Evolutionary conservation across 441 rosid genomes (phyloP).

Genomic region (Erodium chrysanthum): DNA sequence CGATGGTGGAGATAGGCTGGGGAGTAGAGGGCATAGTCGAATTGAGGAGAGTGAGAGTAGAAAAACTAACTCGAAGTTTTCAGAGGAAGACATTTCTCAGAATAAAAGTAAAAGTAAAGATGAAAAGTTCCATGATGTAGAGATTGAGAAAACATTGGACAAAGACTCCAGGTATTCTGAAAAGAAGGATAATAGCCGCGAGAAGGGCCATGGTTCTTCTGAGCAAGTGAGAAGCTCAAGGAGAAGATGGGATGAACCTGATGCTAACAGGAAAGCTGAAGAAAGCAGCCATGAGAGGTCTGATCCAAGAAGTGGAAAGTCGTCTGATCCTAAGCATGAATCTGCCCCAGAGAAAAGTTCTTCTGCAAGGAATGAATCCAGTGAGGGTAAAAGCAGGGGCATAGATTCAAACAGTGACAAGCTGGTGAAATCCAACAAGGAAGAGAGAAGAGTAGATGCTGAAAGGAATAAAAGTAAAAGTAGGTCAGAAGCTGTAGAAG

Average conservation of each 20-base stretch:
- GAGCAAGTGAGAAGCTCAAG: constrained; percentile 54
- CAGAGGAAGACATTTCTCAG: constrained; percentile 43
- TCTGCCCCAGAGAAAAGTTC: constrained; percentile 38
- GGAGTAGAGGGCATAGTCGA: constrained; percentile 38
- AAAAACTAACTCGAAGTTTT: constrained; percentile 39
- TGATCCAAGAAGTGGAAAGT: constrained; percentile 50
- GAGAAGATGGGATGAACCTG: constrained; percentile 82
- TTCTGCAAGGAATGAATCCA: constrained; percentile 39
- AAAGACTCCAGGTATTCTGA: constrained; percentile 56
- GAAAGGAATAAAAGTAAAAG: constrained; percentile 47
- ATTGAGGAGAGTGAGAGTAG: constrained; percentile 52
- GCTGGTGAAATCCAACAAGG: constrained; percentile 44
- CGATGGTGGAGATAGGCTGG: constrained; percentile 53
- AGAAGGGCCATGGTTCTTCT: constrained; percentile 58
- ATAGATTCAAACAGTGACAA: constrained; percentile 47
- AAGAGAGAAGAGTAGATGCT: constrained; percentile 46
- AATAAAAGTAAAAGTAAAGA: constrained; percentile 56
- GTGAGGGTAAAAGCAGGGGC: constrained; percentile 46
- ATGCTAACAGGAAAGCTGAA: constrained; percentile 37
- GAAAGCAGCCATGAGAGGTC: constrained; percentile 38
- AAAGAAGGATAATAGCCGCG: constrained; percentile 59
- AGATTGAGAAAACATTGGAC: constrained; percentile 39
- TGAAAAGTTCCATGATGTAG: constrained; percentile 51
- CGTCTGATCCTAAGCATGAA: constrained; percentile 55
- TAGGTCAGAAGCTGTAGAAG: constrained; percentile 45